A percentile compares a stretch with the other conserved stretches of the same genome.
These are phyloP conservation scores for Penicillium thymicola DNA, from an alignment of 2,329 filamentous ascomycete genomes.

Conservation along the genomic window DNA sequence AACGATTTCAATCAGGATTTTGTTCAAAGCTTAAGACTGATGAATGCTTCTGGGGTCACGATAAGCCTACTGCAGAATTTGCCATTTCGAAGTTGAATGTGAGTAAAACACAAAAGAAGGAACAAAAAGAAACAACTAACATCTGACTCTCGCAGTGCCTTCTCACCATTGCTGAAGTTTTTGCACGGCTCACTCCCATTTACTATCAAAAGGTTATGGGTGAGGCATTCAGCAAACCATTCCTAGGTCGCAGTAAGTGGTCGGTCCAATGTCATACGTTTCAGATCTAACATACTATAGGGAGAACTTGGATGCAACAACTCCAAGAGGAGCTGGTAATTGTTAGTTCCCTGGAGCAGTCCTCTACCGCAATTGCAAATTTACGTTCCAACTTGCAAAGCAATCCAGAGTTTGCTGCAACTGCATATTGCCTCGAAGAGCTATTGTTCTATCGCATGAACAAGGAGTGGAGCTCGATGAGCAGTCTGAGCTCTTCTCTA, in stretches of 20 bases:
- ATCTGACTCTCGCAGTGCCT: background rate
- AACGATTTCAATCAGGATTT: background rate
- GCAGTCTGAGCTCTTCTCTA: slow-evolving; percentile 2
- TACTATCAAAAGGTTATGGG: slow-evolving; percentile 1
- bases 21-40: background rate
- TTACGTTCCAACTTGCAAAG: background rate
- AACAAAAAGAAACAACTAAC: background rate
- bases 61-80: background rate
- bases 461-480: slow-evolving; percentile 1
- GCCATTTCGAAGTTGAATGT: background rate
- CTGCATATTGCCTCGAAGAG: slow-evolving; percentile 1
- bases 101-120: background rate
- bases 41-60: slow-evolving; percentile 5
- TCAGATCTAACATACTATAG: background rate
- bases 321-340: slow-evolving; percentile 6
- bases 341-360: slow-evolving; percentile 7
- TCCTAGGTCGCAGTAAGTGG: slow-evolving; percentile 7
- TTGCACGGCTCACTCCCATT: slow-evolving; percentile 1
- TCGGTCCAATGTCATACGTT: background rate
- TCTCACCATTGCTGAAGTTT: slow-evolving; percentile 1
- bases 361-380: background rate
- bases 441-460: slow-evolving; percentile 5
- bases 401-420: background rate
- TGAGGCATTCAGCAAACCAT: background rate
- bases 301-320: slow-evolving; percentile 5